Conservation (phyloP, 495 filamentous ascomycete species). For the Talaromyces thailandensis region DNA sequence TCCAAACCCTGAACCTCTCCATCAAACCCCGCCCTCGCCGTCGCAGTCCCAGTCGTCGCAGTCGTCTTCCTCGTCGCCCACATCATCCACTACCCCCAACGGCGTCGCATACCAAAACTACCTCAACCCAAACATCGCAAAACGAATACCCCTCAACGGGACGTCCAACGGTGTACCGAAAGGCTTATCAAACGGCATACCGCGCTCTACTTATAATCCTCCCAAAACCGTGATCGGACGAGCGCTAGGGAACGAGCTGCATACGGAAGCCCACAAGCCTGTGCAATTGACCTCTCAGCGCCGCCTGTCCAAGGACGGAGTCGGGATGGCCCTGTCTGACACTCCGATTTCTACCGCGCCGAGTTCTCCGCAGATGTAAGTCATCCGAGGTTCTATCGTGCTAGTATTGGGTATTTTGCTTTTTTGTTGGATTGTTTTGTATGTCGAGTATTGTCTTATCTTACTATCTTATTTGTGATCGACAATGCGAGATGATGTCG, state of each 20-base stretch:
- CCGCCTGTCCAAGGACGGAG: conserved; percentile 34
- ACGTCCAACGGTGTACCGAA: neutral
- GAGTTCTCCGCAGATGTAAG: conserved; percentile 63
- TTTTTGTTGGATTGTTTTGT: neutral
- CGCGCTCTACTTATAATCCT: conserved; percentile 13
- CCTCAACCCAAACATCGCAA: neutral
- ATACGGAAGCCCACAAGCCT: conserved; percentile 35
- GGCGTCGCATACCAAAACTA: neutral
- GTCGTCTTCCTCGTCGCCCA: neutral
- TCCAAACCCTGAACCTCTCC: neutral
- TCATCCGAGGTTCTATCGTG: conserved; percentile 8
- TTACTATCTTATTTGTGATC: conserved; percentile 14
- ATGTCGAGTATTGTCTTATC: conserved; percentile 3
- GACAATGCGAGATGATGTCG: neutral
- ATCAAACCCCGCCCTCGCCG: neutral
- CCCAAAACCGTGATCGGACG: conserved; percentile 35
- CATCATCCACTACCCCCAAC: neutral
- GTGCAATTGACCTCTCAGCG: conserved; percentile 19
- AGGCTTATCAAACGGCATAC: neutral
- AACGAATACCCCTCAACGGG: neutral
- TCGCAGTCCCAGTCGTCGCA: neutral
- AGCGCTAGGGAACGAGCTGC: conserved; percentile 39
- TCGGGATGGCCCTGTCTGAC: conserved; percentile 53
- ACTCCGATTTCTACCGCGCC: conserved; percentile 63
- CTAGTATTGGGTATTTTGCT: neutral